phyloP scores from a whole-genome alignment of 306 rosid genomes.

The Fragaria ananassa region DNA sequence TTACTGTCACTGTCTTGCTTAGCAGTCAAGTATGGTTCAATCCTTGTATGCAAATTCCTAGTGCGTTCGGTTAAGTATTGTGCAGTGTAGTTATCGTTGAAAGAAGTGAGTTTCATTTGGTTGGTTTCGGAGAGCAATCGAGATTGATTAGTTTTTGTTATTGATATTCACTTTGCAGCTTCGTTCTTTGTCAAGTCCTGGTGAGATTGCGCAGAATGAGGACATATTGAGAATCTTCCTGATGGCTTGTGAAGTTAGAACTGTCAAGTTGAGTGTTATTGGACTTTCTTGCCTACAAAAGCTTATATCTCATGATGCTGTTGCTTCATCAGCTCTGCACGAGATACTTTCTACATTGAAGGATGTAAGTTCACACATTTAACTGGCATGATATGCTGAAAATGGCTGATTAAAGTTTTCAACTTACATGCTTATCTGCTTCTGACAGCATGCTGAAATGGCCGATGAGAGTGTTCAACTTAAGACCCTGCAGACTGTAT shows the following conservation, averaged over 20 bases:
- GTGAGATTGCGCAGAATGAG: conserved; percentile 86
- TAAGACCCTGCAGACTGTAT: conserved; percentile 91
- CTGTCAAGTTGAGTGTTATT: conserved; percentile 80
- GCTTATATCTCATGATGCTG: conserved; percentile 89
- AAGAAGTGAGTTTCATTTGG: conserved; percentile 5
- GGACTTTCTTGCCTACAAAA: conserved; percentile 95
- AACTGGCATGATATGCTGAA: background rate
- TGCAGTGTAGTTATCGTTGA: background rate
- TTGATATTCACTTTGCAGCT: conserved; percentile 61
- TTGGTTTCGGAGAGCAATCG: background rate
- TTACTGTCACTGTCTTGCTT: background rate
- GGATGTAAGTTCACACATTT: conserved; percentile 56
- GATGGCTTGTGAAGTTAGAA: conserved; percentile 87
- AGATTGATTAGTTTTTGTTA: conserved; percentile 16
- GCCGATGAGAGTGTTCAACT: conserved; percentile 85
- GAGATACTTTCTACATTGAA: conserved; percentile 82
- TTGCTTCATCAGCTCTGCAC: conserved; percentile 67
- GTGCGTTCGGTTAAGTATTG: background rate
- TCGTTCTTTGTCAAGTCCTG: conserved; percentile 71
- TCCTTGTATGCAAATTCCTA: background rate
- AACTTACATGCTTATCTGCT: conserved; percentile 24
- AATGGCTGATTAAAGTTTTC: background rate
- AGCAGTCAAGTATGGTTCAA: background rate
- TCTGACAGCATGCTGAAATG: conserved; percentile 91
- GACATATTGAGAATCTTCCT: conserved; percentile 84